phyloP scores from a whole-genome alignment of 2,329 filamentous ascomycete species.

The Colletotrichum sansevieriae region DNA sequence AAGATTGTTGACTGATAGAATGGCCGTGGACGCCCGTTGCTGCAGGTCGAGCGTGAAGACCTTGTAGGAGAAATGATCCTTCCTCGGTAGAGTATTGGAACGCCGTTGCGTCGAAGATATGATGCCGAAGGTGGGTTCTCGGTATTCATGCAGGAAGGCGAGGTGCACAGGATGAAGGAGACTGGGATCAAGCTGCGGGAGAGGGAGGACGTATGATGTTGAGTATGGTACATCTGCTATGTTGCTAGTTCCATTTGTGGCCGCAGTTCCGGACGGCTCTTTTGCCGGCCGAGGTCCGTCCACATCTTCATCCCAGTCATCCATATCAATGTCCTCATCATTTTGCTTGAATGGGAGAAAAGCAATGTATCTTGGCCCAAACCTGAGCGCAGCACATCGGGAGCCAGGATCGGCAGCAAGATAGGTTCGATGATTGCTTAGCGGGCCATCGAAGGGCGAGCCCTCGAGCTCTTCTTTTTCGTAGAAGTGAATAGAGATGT shows the following conservation, averaged over 20 bases:
- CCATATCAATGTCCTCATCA: slow-evolving; percentile 90
- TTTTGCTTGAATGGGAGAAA: slow-evolving; percentile 92
- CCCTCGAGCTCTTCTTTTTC: slow-evolving; percentile 91
- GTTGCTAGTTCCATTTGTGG: slow-evolving; percentile 53
- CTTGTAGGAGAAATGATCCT: slow-evolving; percentile 89
- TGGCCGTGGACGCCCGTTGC: slow-evolving; percentile 91
- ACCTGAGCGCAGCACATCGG: slow-evolving; percentile 94
- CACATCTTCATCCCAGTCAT: slow-evolving; percentile 87
- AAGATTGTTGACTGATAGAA: slow-evolving; percentile 86
- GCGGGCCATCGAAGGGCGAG: slow-evolving; percentile 82
- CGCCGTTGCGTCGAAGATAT: slow-evolving; percentile 81
- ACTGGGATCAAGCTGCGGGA: slow-evolving; percentile 88
- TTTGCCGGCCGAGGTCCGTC: slow-evolving; percentile 75
- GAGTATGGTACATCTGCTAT: slow-evolving; percentile 78
- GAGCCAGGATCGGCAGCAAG: slow-evolving; percentile 91
- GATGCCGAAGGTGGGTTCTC: slow-evolving; percentile 97
- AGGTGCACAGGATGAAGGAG: slow-evolving; percentile 92
- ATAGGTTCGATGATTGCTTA: slow-evolving; percentile 83
- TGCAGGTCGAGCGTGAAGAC: slow-evolving; percentile 96
- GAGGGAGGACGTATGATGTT: slow-evolving; percentile 91
- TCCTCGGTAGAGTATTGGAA: slow-evolving; percentile 84
- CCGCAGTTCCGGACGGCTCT: slow-evolving; percentile 49
- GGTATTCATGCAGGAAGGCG: slow-evolving; percentile 94
- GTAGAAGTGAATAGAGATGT: slow-evolving; percentile 97
- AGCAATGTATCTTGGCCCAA: slow-evolving; percentile 88